phyloP scores from a whole-genome alignment of 1,284 basidiomycete genomes.

The Sutorius eximius region DNA sequence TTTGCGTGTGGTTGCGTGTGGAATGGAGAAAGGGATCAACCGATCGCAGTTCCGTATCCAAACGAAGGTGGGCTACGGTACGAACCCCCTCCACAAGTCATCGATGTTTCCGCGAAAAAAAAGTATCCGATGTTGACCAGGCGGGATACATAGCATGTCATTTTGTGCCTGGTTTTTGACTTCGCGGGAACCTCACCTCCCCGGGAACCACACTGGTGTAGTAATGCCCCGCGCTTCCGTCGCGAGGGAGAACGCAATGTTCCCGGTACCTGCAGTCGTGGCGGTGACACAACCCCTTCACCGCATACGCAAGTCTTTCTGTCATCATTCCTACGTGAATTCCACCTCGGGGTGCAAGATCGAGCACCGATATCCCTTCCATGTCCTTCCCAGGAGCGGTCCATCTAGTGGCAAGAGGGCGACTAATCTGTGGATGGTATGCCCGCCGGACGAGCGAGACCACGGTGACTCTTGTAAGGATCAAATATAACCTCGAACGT shows the following conservation, averaged over 20 bases:
- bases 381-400: neutral
- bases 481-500: neutral
- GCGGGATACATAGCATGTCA: too few species aligned
- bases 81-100: neutral
- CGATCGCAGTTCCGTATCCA: neutral
- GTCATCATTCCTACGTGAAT: neutral
- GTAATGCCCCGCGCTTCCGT: too few species aligned
- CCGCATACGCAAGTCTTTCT: neutral
- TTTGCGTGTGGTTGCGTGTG: neutral
- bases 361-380: neutral
- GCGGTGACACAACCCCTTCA: neutral
- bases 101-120: neutral
- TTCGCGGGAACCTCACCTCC: too few species aligned
- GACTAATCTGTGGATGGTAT: neutral
- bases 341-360: neutral
- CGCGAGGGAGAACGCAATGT: neutral
- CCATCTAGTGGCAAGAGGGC: neutral
- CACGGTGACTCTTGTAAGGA: neutral
- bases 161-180: too few species aligned
- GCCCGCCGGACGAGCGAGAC: neutral
- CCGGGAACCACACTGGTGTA: too few species aligned
- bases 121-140: too few species aligned
- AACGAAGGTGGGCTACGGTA: neutral
- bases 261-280: neutral
- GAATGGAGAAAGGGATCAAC: neutral